Evolutionary conservation across 1,284 basidiomycete species (phyloP), one percentile per base, ranked within the genome.

Genomic region (Microbotryum scabiosae): DNA sequence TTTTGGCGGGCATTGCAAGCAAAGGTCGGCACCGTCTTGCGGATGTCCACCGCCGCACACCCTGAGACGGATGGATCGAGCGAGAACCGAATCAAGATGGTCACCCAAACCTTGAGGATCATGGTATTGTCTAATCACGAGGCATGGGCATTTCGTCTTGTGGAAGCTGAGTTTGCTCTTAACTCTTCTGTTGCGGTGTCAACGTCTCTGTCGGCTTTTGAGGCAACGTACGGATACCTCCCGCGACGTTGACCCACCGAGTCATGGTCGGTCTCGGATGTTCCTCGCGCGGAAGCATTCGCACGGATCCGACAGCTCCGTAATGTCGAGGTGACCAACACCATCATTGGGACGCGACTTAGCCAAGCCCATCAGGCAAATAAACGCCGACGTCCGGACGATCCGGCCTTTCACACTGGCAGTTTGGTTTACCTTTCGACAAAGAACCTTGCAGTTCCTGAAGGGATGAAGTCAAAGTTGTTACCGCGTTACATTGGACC

Each of bases 1-100:
- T 77, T 81, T 64, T 82, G 80, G 79, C 71, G 64, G 9, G 59
- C 73, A 1, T 60, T 81, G 0, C 67, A 77, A 56, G 53, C 67
- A 23, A 65, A 78, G 1, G 69, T 76, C 1, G 73, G 76, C 0
- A 70, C 73, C 8, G 69, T 77, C 50, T 66, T 79, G 0, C 47
- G 46, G 18, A 56, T 70, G 41, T 71, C 67, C 4, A 70, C 70
- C 0, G 70, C 71, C 1, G 70, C 50, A 23, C 73, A 73, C 70
- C 72, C 0, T n/a, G 63, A 73, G 49, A 67, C 69, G 0, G 65
- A 73, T 49, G 70, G 71, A 2, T 69, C 70, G 48, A 69, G 68
- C 18, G 65, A 73, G 55, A 52, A 59, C 1, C 54, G 66, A 2
- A 73, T 72, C 58, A 66, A 69, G 56, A 46, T 55, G 10, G 51